Evolutionary conservation across 176 grass and related monocot genomes (phyloP).

Genomic region (Paspalum vaginatum): DNA sequence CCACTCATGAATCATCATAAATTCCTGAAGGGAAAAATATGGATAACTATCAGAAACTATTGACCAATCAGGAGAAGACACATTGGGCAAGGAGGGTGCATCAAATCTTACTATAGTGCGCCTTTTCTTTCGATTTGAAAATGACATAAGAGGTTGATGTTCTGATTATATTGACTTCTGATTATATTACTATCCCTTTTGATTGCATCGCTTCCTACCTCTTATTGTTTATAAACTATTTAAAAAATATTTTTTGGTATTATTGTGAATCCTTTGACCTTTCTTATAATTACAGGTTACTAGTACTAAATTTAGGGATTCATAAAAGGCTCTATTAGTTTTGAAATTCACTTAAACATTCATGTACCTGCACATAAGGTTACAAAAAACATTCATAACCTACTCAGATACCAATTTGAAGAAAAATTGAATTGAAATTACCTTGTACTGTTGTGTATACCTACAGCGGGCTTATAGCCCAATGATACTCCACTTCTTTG

Average conservation of each 20-base stretch:
- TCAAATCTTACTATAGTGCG: constrained; percentile 2
- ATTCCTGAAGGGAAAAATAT: neutral
- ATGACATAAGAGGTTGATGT: neutral
- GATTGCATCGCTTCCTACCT: neutral
- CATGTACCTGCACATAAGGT: neutral
- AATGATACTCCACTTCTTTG: too few species aligned
- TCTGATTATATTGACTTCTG: neutral
- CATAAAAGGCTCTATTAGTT: neutral
- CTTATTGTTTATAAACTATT: neutral
- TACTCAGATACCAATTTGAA: neutral
- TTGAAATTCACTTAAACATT: neutral
- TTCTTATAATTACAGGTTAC: neutral
- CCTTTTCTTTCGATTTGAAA: constrained; percentile 26
- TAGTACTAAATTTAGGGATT: neutral
- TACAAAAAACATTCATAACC: neutral
- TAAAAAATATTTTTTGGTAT: neutral
- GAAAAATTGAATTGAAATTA: neutral
- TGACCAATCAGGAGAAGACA: constrained; percentile 35
- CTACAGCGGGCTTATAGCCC: too few species aligned
- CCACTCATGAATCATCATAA: constrained; percentile 18
- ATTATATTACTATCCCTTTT: neutral
- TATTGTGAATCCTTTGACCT: neutral
- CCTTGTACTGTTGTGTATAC: neutral
- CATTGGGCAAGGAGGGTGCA: constrained; percentile 18
- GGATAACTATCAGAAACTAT: constrained; percentile 14